Conservation (phyloP, 768 basidiomycete genomes). For the Lactarius akahatsu region DNA sequence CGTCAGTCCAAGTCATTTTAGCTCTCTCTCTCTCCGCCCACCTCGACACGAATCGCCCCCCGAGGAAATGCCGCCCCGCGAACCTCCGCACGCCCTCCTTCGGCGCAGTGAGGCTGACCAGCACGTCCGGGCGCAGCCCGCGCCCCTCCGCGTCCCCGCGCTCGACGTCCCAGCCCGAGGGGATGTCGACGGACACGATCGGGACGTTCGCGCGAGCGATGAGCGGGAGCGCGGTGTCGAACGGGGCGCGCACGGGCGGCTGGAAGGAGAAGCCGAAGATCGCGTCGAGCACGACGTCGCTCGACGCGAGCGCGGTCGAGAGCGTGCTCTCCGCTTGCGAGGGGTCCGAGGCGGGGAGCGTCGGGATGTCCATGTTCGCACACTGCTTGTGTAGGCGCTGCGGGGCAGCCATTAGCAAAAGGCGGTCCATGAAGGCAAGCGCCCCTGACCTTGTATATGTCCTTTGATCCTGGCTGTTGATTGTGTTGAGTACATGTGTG, state of each 20-base stretch:
- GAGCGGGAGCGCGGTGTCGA: conserved; percentile 70
- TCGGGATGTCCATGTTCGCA: conserved; percentile 81
- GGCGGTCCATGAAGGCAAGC: not conserved
- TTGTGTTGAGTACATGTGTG: not conserved
- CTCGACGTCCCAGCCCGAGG: conserved; percentile 96
- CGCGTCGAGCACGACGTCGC: conserved; percentile 89
- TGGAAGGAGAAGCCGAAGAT: conserved; percentile 99
- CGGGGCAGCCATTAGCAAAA: not conserved
- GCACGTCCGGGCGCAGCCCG: conserved; percentile 70
- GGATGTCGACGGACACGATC: conserved; percentile 93
- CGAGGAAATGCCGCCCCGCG: conserved; percentile 85
- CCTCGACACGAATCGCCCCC: conserved; percentile 67
- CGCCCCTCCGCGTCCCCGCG: conserved; percentile 56
- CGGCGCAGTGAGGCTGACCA: conserved; percentile 92
- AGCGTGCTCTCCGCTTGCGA: conserved; percentile 40
- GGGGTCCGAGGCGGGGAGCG: conserved; percentile 54
- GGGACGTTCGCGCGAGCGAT: conserved; percentile 66
- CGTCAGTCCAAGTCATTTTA: conserved; percentile 9
- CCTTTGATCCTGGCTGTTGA: conserved; percentile 83
- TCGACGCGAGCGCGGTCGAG: conserved; percentile 49
- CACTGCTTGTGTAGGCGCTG: conserved; percentile 86
- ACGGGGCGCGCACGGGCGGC: conserved; percentile 85
- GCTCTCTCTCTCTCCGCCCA: not conserved
- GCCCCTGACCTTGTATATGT: conserved; percentile 75
- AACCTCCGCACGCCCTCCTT: conserved; percentile 83